Conservation (phyloP, 768 basidiomycete species). For the Pilatotrama ljubarskyi region DNA sequence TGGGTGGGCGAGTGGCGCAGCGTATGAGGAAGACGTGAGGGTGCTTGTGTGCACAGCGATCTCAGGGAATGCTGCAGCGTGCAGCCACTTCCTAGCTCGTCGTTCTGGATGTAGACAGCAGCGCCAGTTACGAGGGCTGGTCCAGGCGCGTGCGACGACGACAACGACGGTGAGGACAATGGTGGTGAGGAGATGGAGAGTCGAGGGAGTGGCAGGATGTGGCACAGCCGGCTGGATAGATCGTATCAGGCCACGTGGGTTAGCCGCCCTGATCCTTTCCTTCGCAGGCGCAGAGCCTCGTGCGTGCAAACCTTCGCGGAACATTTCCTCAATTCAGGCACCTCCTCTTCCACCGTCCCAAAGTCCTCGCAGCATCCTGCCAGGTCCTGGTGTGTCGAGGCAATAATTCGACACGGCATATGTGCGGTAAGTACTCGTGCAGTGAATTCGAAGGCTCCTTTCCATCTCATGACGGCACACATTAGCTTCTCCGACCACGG, state of each 20-base stretch:
- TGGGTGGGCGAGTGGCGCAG: slow-evolving; percentile 16
- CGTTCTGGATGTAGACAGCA: not conserved
- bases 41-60: not conserved
- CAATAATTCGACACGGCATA: no score
- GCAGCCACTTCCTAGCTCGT: not conserved
- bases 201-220: slow-evolving; percentile 10
- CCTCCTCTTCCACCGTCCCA: not conserved
- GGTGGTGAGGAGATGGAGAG: not conserved
- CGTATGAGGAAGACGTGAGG: not conserved
- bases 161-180: not conserved
- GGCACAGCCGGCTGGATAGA: slow-evolving; percentile 17
- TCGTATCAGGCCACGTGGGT: slow-evolving; percentile 17
- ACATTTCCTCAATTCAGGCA: not conserved
- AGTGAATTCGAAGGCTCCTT: no score
- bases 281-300: not conserved
- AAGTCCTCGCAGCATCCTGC: not conserved
- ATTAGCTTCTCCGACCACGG: no score
- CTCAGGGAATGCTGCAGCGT: not conserved
- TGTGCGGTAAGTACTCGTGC: no score
- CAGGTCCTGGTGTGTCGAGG: no score
- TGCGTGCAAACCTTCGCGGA: slow-evolving; percentile 16
- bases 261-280: not conserved
- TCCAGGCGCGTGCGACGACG: slow-evolving; percentile 3
- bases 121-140: not conserved
- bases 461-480: no score